Evolutionary conservation across 441 rosid genomes (phyloP).

Genomic region (Pelargonium fulgidum): DNA sequence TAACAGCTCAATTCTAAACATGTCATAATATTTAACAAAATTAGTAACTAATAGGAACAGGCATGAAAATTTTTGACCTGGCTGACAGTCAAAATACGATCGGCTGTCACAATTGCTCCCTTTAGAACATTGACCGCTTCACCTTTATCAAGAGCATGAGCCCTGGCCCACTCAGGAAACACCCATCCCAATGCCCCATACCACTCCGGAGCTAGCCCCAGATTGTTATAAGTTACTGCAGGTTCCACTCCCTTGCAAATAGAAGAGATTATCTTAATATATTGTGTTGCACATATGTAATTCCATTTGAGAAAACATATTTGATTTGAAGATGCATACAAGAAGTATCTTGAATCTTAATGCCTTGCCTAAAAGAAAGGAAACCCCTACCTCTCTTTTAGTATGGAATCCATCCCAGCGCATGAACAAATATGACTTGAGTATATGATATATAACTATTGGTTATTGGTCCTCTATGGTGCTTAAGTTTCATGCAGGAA

Average conservation of each 20-base stretch:
- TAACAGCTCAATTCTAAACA: slow-evolving; percentile 4
- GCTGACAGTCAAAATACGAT: slow-evolving; percentile 86
- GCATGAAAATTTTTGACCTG: slow-evolving; percentile 39
- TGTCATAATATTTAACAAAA: neutral
- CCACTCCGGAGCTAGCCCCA: slow-evolving; percentile 83
- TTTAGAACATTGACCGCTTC: slow-evolving; percentile 90
- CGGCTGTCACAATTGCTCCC: slow-evolving; percentile 92
- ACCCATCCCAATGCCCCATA: slow-evolving; percentile 91
- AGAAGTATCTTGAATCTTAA: no score
- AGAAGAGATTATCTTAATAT: slow-evolving; percentile 8
- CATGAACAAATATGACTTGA: no score
- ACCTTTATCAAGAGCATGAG: slow-evolving; percentile 98
- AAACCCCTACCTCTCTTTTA: no score
- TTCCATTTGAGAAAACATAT: no score
- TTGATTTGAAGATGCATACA: no score
- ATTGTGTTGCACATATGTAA: slow-evolving; percentile 7
- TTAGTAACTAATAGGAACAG: slow-evolving; percentile 1
- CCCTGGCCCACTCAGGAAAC: slow-evolving; percentile 93
- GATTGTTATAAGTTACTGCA: slow-evolving; percentile 55
- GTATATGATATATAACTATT: no score
- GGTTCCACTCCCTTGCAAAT: slow-evolving; percentile 84
- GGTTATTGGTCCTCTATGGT: no score
- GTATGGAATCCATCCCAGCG: no score
- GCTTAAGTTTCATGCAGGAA: no score
- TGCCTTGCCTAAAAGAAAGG: no score